Evolutionary conservation across 352 stramenopile species (phyloP), one percentile per base, ranked within the genome.

Genomic region (Pythium periplocum): DNA sequence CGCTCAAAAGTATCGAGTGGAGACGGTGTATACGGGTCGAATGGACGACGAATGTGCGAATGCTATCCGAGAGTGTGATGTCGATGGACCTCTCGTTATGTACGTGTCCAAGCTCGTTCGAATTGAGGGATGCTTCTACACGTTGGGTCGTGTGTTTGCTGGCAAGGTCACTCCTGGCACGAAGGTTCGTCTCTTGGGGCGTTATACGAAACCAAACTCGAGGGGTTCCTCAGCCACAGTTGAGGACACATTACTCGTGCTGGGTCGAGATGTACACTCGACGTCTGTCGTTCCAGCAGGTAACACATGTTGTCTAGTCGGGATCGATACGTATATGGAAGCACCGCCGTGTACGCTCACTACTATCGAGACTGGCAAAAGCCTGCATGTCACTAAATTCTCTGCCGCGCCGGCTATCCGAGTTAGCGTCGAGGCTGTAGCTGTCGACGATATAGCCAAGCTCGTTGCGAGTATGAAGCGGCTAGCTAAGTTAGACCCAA

Each of bases 41-140:
- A 81, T 98, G 37, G 97, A 99, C 73, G 97, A 99, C 69, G 93
- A 97, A 64, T 98, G 91, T 54, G 96, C 96, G 62, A 91, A 89
- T 56, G 96, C 95, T 64, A 99, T 99, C 75, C 87, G 96, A 51
- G 98, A 96, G 63, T 99, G 97, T 66, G 96, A 99, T 75, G 97
- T 98, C 55, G 96, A 96, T 66, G 95, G 95, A 59, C 95, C 96
- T 51, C 78, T 99, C 26, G 98, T 98, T 71, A 99, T 99, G 97
- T 99, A 99, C 90, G 93, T 99, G 63, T 99, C 96, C 17, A 99
- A 99, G 90, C 99, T 99, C 97, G 96, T 99, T 61, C 97, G 97
- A 61, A 99, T 96, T 78, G 86, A 88, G 75, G 96, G 96, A 56
- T 91, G 97, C 70, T 99, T 99, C 92, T 99, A 99, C 75, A 97